phyloP scores from a whole-genome alignment of 371 early-diverging fungal species.

The Apophysomyces ossiformis region DNA sequence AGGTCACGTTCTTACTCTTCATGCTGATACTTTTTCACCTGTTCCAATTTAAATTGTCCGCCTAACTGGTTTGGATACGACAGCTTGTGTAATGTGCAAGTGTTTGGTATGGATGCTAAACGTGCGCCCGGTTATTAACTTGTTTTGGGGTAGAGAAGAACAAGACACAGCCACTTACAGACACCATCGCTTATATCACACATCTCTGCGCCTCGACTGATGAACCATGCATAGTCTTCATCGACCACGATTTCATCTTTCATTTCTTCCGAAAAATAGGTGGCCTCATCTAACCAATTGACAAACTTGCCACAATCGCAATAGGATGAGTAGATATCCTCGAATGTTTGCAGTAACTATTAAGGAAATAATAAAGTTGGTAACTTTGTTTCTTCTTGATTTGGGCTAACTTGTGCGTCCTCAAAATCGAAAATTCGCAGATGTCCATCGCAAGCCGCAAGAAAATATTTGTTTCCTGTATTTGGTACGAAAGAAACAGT shows the following conservation, averaged over 20 bases:
- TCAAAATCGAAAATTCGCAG: constrained; percentile 91
- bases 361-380: too few species aligned
- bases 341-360: constrained; percentile 79
- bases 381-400: too few species aligned
- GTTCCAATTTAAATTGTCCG: constrained; percentile 71
- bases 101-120: constrained; percentile 79
- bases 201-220: constrained; percentile 88
- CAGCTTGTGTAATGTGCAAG: constrained; percentile 79
- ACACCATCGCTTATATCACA: constrained; percentile 84
- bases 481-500: constrained; percentile 91
- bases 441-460: constrained; percentile 88
- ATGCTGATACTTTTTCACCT: constrained; percentile 73
- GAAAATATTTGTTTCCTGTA: constrained; percentile 89
- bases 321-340: constrained; percentile 83
- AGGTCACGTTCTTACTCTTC: constrained; percentile 58
- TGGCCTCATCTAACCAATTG: constrained; percentile 60
- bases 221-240: constrained; percentile 70
- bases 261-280: constrained; percentile 14
- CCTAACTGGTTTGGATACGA: constrained; percentile 74
- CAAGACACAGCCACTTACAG: constrained; percentile 50
- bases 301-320: constrained; percentile 91
- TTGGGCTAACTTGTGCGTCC: constrained; percentile 56
- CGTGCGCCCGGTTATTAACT: background rate
- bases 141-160: background rate
- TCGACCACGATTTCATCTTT: constrained; percentile 20